Percentiles rank a stretch among this genome's conserved stretches.
Conservation (phyloP, 139 green algal species). For the Coelastrella sp. region DNA sequence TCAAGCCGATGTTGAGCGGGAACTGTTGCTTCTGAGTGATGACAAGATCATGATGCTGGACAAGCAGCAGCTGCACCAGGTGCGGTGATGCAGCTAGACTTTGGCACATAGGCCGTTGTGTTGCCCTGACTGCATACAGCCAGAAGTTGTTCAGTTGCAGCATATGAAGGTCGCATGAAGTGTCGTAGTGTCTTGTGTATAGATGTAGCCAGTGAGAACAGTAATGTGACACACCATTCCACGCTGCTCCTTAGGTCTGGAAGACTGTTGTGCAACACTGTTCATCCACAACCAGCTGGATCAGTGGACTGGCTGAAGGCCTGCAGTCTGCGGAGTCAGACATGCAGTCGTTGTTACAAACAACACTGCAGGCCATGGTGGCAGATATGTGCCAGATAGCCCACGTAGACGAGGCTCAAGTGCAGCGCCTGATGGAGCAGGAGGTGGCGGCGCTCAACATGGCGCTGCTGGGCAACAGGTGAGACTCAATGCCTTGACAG, state of each 20-base stretch:
- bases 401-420: constrained; percentile 62
- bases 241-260: constrained; percentile 49
- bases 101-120: background rate
- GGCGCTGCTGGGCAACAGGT: constrained; percentile 72
- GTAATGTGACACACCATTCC: background rate
- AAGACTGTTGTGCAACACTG: constrained; percentile 52
- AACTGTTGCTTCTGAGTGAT: constrained; percentile 59
- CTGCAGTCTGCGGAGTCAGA: constrained; percentile 60
- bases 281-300: constrained; percentile 30
- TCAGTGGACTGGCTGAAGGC: constrained; percentile 45
- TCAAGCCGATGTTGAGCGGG: constrained; percentile 43
- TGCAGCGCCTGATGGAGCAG: constrained; percentile 70
- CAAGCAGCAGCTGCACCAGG: constrained; percentile 52
- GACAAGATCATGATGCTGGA: constrained; percentile 62
- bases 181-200: too few species aligned
- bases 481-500: background rate
- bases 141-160: background rate
- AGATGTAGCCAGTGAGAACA: background rate
- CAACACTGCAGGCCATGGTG: constrained; percentile 49
- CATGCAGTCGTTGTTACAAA: constrained; percentile 39
- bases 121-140: background rate
- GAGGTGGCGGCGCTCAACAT: constrained; percentile 66
- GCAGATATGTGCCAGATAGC: constrained; percentile 63
- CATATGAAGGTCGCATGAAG: too few species aligned
- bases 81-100: background rate